A percentile compares a stretch with the other conserved stretches of the same genome.
Conservation (phyloP, 208 protist genomes). For the Acanthamoeba sp. region DNA sequence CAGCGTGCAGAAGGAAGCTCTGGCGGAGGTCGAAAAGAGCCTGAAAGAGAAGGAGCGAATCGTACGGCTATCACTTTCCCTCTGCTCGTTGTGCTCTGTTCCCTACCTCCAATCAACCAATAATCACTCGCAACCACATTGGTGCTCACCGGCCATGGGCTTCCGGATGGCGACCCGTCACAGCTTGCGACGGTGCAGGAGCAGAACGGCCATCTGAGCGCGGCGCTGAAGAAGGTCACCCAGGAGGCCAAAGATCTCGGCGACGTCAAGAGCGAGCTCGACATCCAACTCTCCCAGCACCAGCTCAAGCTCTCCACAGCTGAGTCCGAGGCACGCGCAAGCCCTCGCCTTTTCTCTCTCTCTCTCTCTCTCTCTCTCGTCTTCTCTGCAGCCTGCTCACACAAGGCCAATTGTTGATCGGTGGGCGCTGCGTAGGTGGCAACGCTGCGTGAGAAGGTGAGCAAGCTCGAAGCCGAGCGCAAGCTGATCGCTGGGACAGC, state of each 20-base stretch:
- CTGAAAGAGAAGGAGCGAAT: neutral
- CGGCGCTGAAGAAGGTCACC: neutral
- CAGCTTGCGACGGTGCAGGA: neutral
- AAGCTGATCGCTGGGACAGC: conserved; percentile 11
- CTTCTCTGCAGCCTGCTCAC: too few species aligned
- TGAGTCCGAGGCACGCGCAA: neutral
- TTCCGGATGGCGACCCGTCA: too few species aligned
- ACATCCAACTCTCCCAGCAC: conserved; percentile 3
- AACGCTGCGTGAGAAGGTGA: conserved; percentile 17
- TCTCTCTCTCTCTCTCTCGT: too few species aligned
- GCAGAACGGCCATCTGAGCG: neutral
- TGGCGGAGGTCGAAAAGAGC: neutral
- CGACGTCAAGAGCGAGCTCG: conserved; percentile 32
- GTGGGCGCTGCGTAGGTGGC: too few species aligned
- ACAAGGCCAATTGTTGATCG: too few species aligned
- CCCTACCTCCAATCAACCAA: neutral
- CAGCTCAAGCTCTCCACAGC: conserved; percentile 9
- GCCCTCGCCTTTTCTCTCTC: too few species aligned
- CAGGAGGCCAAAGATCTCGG: neutral
- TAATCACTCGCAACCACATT: too few species aligned
- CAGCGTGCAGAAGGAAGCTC: neutral
- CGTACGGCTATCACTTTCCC: neutral
- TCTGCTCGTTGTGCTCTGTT: neutral
- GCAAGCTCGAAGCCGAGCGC: conserved; percentile 4
- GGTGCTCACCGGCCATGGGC: too few species aligned